Percentiles rank a stretch among this genome's conserved stretches.
Evolutionary conservation across 805 yeast genomes (phyloP).

Genomic region (Saccharomycopsis oosterbeekiorum): DNA sequence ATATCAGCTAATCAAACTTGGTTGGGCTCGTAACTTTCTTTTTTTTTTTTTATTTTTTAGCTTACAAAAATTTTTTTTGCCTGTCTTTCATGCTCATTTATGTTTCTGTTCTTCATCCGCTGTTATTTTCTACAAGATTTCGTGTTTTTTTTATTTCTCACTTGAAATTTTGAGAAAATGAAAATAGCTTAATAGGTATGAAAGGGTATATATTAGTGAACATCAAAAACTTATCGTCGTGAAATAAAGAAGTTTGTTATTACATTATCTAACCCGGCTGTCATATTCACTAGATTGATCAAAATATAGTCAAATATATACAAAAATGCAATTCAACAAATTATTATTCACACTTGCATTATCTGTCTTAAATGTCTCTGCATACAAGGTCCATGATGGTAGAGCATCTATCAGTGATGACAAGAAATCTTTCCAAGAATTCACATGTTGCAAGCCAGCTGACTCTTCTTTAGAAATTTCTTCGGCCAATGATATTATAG

Average conservation of each 20-base stretch:
- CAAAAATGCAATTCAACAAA: background rate
- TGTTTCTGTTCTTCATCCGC: background rate
- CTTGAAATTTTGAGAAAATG: background rate
- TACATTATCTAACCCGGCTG: too few species aligned
- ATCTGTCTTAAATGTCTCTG: background rate
- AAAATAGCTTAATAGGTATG: background rate
- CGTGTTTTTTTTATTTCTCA: background rate
- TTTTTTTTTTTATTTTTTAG: too few species aligned
- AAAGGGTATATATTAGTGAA: too few species aligned
- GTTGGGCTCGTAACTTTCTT: background rate
- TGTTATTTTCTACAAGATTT: background rate
- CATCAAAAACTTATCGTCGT: too few species aligned
- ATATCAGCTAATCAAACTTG: too few species aligned
- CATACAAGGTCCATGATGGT: constrained; percentile 9
- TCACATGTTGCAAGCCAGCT: constrained; percentile 16
- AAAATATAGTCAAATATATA: too few species aligned
- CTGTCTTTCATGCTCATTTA: background rate
- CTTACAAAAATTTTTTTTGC: background rate
- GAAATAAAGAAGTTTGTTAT: too few species aligned
- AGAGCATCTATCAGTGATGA: background rate
- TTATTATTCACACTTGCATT: background rate
- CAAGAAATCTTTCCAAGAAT: constrained; percentile 1
- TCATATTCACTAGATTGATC: too few species aligned
- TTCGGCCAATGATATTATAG: constrained; percentile 7
- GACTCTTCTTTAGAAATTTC: background rate